Conservation (phyloP, 2,329 filamentous ascomycete species). For the Pseudonectria foliicola region DNA sequence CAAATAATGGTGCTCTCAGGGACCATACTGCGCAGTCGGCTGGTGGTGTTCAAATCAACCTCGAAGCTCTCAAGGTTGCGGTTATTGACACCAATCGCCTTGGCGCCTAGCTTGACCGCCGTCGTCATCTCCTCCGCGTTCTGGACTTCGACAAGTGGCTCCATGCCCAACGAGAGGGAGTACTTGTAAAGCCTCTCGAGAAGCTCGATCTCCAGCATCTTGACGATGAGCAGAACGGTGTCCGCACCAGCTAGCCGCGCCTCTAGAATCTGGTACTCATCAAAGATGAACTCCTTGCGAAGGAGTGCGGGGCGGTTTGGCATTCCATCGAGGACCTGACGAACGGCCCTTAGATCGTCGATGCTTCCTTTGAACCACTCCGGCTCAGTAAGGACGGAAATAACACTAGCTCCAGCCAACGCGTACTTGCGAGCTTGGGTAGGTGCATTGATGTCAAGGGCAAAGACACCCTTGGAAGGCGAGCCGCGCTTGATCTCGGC, state of each 20-base stretch:
- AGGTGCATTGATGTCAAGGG: conserved; percentile 78
- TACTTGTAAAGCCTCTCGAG: conserved; percentile 79
- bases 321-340: conserved; percentile 84
- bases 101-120: conserved; percentile 77
- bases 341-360: conserved; percentile 81
- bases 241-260: conserved; percentile 88
- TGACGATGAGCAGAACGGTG: conserved; percentile 91
- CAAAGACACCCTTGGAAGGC: conserved; percentile 92
- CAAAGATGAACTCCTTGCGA: conserved; percentile 95
- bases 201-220: conserved; percentile 79
- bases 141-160: conserved; percentile 94
- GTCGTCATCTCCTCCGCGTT: conserved; percentile 87
- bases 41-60: conserved; percentile 89
- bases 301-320: conserved; percentile 86
- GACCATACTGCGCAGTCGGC: conserved; percentile 79
- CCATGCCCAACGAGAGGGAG: conserved; percentile 87
- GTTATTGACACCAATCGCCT: conserved; percentile 97
- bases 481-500: conserved; percentile 96
- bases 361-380: conserved; percentile 99
- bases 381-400: conserved; percentile 96
- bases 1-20: conserved; percentile 82
- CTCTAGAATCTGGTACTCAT: conserved; percentile 96
- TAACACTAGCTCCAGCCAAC: conserved; percentile 87
- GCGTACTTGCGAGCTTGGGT: conserved; percentile 89
- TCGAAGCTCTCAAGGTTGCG: conserved; percentile 94